phyloP scores from a whole-genome alignment of 1,284 basidiomycete genomes.

The Crepidotus sp. region DNA sequence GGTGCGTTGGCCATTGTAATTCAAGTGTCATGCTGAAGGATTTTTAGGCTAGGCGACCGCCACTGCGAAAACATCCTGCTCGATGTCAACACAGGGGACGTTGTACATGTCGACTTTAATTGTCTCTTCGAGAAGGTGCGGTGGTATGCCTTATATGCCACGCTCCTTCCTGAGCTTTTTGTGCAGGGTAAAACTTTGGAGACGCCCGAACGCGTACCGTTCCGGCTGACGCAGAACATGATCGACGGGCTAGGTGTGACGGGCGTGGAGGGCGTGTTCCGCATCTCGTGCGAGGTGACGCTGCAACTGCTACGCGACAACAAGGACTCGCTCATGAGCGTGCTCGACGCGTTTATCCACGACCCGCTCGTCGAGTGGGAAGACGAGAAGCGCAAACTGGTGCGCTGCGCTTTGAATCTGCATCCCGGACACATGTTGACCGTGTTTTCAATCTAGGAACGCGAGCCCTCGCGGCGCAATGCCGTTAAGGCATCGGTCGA shows the following conservation, averaged over 20 bases:
- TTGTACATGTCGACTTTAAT: constrained; percentile 97
- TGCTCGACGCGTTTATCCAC: constrained; percentile 95
- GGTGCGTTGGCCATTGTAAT: constrained; percentile 37
- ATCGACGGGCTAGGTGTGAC: constrained; percentile 91
- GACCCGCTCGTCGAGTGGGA: constrained; percentile 98
- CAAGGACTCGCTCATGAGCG: constrained; percentile 91
- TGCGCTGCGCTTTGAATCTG: constrained; percentile 21
- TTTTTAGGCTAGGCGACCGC: constrained; percentile 82
- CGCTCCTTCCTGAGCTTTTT: background rate
- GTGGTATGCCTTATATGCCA: background rate
- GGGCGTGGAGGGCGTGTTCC: constrained; percentile 91
- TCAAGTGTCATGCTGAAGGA: background rate
- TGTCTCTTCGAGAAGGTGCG: constrained; percentile 92
- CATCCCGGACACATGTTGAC: background rate
- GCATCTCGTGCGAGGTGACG: constrained; percentile 88
- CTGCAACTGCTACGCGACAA: constrained; percentile 84
- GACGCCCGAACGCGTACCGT: constrained; percentile 89
- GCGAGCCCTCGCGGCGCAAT: constrained; percentile 30
- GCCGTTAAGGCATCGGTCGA: constrained; percentile 41
- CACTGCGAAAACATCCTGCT: constrained; percentile 97
- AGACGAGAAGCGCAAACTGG: constrained; percentile 59
- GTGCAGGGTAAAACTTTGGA: constrained; percentile 78
- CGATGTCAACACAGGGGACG: constrained; percentile 83
- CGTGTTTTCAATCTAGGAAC: constrained; percentile 12
- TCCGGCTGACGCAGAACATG: constrained; percentile 92